phyloP scores from a whole-genome alignment of 495 filamentous ascomycete species.

The Xylaria bambusicola region DNA sequence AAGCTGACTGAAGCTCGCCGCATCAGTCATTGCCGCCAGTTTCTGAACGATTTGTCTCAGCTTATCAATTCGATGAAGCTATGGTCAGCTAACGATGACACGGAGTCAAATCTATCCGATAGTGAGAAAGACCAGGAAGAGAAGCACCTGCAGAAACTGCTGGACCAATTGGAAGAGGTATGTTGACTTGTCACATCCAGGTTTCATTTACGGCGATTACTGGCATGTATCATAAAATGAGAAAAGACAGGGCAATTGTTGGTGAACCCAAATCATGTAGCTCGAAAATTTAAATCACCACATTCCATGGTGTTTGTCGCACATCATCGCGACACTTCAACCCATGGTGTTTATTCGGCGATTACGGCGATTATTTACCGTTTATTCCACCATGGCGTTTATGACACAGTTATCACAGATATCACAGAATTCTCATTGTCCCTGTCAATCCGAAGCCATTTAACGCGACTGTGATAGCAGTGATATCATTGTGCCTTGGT shows the following conservation, averaged over 20 bases:
- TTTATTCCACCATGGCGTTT: no score
- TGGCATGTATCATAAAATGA: constrained; percentile 26
- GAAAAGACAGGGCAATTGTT: background rate
- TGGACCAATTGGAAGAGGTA: constrained; percentile 52
- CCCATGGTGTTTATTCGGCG: no score
- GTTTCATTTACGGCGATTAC: constrained; percentile 5
- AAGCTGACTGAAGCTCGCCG: constrained; percentile 55
- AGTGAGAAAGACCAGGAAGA: constrained; percentile 45
- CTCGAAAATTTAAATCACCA: no score
- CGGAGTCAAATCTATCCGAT: constrained; percentile 41
- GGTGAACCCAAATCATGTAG: background rate
- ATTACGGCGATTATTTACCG: no score
- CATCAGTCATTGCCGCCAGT: constrained; percentile 25
- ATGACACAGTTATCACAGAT: no score
- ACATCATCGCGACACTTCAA: no score
- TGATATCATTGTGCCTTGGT: background rate
- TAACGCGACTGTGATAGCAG: no score
- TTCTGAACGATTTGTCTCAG: constrained; percentile 54
- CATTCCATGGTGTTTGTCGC: no score
- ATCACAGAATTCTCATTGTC: no score
- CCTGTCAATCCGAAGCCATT: background rate
- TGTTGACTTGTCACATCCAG: constrained; percentile 19
- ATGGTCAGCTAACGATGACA: constrained; percentile 56
- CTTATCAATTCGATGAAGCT: constrained; percentile 60
- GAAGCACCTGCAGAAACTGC: constrained; percentile 39